These are phyloP conservation scores for Tylopilus cervinicoccineus DNA, from an alignment of 768 basidiomycete species.

Conservation along the genomic window DNA sequence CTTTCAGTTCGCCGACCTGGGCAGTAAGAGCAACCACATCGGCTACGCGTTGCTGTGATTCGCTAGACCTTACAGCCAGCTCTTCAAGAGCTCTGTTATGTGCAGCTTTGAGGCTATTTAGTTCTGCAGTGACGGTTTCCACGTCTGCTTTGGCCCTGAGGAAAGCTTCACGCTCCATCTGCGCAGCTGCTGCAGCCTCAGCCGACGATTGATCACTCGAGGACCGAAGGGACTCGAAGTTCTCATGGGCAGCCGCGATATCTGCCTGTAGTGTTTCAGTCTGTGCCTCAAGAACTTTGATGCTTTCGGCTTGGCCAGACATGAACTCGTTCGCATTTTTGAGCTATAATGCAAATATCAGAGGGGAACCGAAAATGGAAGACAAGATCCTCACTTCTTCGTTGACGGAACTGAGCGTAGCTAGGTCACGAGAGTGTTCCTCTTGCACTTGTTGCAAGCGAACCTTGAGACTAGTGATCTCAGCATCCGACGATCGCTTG, in stretches of 20 bases:
- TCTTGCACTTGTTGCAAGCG: slow-evolving; percentile 36
- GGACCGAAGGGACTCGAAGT: slow-evolving; percentile 46
- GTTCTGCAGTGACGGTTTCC: slow-evolving; percentile 50
- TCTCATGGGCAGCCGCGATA: slow-evolving; percentile 46
- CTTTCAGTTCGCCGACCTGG: slow-evolving; percentile 50
- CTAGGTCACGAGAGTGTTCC: slow-evolving; percentile 23
- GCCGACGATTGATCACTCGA: slow-evolving; percentile 42
- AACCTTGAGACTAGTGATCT: slow-evolving; percentile 42
- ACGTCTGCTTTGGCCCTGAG: slow-evolving; percentile 61
- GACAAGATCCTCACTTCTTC: slow-evolving; percentile 44
- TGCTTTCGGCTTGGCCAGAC: slow-evolving; percentile 40
- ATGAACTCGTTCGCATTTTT: slow-evolving; percentile 41
- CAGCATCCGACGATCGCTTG: slow-evolving; percentile 45
- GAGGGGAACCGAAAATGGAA: neutral
- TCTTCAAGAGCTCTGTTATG: slow-evolving; percentile 50
- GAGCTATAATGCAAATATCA: slow-evolving; percentile 39
- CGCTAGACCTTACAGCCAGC: slow-evolving; percentile 40
- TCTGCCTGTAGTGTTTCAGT: slow-evolving; percentile 50
- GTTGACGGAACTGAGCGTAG: slow-evolving; percentile 39
- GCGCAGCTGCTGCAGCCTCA: slow-evolving; percentile 47
- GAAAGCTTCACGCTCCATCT: slow-evolving; percentile 60
- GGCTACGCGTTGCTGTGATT: slow-evolving; percentile 45
- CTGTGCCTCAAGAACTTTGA: slow-evolving; percentile 47
- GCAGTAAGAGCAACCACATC: slow-evolving; percentile 41
- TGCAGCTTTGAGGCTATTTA: slow-evolving; percentile 44